Evolutionary conservation across 2,329 filamentous ascomycete genomes (phyloP).

Genomic region (Fusarium heterosporum): DNA sequence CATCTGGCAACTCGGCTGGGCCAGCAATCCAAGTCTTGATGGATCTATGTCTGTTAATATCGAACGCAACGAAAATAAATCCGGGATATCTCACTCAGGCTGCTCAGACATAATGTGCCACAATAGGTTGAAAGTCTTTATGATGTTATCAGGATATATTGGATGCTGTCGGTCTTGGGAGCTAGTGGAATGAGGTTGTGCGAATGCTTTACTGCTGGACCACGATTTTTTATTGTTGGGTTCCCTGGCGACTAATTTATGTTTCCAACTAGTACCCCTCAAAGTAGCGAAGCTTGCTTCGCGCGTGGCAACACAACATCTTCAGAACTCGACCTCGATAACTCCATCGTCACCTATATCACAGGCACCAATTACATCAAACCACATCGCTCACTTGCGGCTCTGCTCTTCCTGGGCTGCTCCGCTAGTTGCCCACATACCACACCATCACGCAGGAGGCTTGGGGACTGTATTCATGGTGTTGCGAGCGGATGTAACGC

Average conservation of each 20-base stretch:
- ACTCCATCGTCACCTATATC: slow-evolving; percentile 32
- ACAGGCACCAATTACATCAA: slow-evolving; percentile 44
- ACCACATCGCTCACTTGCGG: slow-evolving; percentile 47
- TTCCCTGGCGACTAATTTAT: slow-evolving; percentile 24
- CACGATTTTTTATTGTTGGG: background rate
- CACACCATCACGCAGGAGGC: slow-evolving; percentile 39
- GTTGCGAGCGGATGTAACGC: slow-evolving; percentile 21
- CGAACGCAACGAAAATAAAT: background rate
- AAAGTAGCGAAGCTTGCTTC: slow-evolving; percentile 13
- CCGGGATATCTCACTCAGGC: background rate
- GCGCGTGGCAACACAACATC: slow-evolving; percentile 17
- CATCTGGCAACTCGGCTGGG: slow-evolving; percentile 22
- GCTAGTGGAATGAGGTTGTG: background rate
- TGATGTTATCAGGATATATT: background rate
- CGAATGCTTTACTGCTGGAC: background rate
- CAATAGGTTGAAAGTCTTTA: background rate
- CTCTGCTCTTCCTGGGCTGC: slow-evolving; percentile 33
- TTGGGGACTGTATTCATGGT: slow-evolving; percentile 22
- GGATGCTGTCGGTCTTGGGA: background rate
- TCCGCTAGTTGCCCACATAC: slow-evolving; percentile 20
- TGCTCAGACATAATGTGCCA: slow-evolving; percentile 24
- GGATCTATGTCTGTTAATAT: slow-evolving; percentile 14
- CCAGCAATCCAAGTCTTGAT: slow-evolving; percentile 18
- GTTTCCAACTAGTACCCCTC: slow-evolving; percentile 16
- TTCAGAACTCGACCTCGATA: slow-evolving; percentile 18